Evolutionary conservation across 2,329 filamentous ascomycete genomes (phyloP).

Genomic region (Raffaelea ambrosiae): DNA sequence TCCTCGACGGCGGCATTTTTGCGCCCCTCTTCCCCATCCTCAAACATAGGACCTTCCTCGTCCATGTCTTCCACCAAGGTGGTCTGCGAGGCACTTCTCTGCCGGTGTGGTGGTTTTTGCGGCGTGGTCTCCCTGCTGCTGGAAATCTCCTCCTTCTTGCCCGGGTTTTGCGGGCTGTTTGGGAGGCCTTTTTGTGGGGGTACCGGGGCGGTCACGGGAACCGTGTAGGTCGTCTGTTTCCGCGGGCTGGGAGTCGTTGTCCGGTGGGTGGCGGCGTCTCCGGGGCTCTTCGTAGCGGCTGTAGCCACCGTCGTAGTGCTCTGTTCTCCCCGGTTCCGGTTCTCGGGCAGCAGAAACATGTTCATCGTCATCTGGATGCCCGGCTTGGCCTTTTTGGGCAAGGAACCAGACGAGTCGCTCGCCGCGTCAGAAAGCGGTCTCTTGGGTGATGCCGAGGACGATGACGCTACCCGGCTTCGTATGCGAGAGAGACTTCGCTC

Average conservation of each 20-base stretch:
- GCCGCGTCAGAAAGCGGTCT: neutral
- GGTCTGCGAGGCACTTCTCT: constrained; percentile 1
- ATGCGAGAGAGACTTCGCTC: no score
- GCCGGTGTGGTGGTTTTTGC: neutral
- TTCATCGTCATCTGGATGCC: constrained; percentile 12
- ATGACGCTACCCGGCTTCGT: no score
- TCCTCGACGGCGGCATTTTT: neutral
- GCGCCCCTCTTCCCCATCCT: no score
- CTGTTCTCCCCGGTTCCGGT: neutral
- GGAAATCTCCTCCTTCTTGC: neutral
- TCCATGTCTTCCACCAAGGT: constrained; percentile 9
- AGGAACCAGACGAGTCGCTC: neutral
- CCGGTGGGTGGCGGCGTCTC: neutral
- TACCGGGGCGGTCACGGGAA: no score
- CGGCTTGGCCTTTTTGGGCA: constrained; percentile 8
- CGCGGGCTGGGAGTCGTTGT: neutral
- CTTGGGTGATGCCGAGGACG: neutral
- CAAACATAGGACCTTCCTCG: no score
- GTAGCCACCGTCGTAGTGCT: neutral
- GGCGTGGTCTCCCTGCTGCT: neutral
- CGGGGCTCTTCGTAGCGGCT: neutral
- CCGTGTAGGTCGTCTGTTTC: no score
- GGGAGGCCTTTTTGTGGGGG: no score
- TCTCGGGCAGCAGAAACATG: constrained; percentile 8
- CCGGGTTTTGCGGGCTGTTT: no score